Evolutionary conservation across 2,329 filamentous ascomycete genomes (phyloP).

Genomic region (Karstenula rhodostoma): DNA sequence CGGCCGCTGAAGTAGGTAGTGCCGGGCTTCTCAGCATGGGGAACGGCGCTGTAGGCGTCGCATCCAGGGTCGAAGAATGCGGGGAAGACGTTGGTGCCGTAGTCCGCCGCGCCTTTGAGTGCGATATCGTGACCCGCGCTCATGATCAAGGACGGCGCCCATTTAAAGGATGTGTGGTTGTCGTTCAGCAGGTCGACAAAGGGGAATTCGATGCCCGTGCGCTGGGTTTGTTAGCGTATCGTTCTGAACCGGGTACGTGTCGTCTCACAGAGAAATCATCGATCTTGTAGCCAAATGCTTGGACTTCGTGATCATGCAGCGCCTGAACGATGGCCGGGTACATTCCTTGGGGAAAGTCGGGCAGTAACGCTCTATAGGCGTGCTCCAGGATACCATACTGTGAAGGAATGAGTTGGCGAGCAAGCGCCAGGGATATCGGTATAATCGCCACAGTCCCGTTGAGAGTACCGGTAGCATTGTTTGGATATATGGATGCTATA

Average conservation of each 20-base stretch:
- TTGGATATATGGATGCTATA: constrained; percentile 57
- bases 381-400: constrained; percentile 60
- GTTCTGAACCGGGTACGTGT: constrained; percentile 15
- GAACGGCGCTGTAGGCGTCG: constrained; percentile 56
- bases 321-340: constrained; percentile 63
- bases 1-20: constrained; percentile 34
- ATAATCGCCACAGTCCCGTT: constrained; percentile 63
- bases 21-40: constrained; percentile 29
- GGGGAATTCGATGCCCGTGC: constrained; percentile 62
- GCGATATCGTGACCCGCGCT: constrained; percentile 54
- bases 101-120: constrained; percentile 55
- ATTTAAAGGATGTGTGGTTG: constrained; percentile 61
- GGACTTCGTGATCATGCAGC: constrained; percentile 61
- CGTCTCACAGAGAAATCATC: constrained; percentile 59
- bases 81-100: constrained; percentile 56
- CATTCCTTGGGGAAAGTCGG: constrained; percentile 59
- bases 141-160: constrained; percentile 59
- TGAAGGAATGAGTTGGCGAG: constrained; percentile 58
- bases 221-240: constrained; percentile 47
- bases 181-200: constrained; percentile 64
- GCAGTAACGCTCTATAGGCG: constrained; percentile 59
- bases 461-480: constrained; percentile 60
- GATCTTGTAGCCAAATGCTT: constrained; percentile 53
- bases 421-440: constrained; percentile 59
- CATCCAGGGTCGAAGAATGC: constrained; percentile 58